A percentile compares a stretch with the other conserved stretches of the same genome.
These are phyloP conservation scores for Yamadazyma paraphyllophila DNA, from an alignment of 805 yeast genomes.

Conservation along the genomic window DNA sequence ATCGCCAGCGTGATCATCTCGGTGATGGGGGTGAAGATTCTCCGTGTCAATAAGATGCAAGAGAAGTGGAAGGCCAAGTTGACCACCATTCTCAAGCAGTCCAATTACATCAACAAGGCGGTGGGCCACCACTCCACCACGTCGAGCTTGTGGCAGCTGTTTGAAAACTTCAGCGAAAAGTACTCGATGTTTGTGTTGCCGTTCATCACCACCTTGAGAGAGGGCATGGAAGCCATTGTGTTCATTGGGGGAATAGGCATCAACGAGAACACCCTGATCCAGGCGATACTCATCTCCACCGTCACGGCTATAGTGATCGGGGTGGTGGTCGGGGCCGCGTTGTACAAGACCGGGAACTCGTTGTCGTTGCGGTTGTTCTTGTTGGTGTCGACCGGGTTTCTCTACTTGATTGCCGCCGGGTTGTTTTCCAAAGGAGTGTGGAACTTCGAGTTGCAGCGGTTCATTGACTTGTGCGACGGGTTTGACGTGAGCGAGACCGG, in stretches of 20 bases:
- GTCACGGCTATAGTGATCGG: conserved; percentile 60
- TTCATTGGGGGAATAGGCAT: conserved; percentile 84
- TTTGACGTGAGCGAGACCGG: conserved; percentile 86
- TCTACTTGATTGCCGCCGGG: conserved; percentile 85
- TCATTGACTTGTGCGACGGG: conserved; percentile 72
- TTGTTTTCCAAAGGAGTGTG: conserved; percentile 83
- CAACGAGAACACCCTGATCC: conserved; percentile 33
- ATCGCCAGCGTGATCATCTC: conserved; percentile 45
- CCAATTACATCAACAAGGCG: conserved; percentile 21
- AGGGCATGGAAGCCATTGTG: conserved; percentile 89
- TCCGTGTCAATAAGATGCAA: conserved; percentile 44
- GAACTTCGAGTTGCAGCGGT: conserved; percentile 80
- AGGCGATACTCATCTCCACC: conserved; percentile 53
- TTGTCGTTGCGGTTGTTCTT: conserved; percentile 73
- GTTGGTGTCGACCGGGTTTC: conserved; percentile 71
- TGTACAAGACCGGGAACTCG: conserved; percentile 79
- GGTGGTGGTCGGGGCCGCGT: conserved; percentile 55
- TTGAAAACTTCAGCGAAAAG: conserved; percentile 21
- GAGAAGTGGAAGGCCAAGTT: conserved; percentile 44
- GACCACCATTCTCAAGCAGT: conserved; percentile 23
- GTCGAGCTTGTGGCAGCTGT: conserved; percentile 3
- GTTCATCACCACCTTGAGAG: conserved; percentile 81
- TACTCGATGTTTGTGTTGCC: conserved; percentile 54
- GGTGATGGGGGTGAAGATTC: conserved; percentile 44
- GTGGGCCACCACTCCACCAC: conserved; percentile 6